Conservation (phyloP, 306 rosid species). For the Acacia acuminata region DNA sequence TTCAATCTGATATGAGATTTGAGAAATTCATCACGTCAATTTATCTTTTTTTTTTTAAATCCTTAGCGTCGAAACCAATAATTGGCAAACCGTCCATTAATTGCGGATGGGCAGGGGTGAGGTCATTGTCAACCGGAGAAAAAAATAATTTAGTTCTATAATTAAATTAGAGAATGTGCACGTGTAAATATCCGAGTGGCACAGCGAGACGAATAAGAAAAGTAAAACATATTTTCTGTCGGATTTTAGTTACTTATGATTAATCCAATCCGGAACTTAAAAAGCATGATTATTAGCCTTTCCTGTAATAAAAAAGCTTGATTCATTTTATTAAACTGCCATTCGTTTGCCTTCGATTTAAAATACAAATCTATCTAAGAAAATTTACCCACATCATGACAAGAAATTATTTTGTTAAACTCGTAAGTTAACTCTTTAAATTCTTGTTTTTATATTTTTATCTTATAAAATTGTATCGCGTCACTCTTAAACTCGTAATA, state of each 20-base stretch:
- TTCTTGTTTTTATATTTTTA: too few relatives aligned
- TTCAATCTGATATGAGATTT: too few relatives aligned
- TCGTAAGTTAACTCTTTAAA: too few relatives aligned
- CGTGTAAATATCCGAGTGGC: not conserved
- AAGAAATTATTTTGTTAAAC: too few relatives aligned
- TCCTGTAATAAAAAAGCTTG: not conserved
- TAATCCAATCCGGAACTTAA: not conserved
- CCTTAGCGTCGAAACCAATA: too few relatives aligned
- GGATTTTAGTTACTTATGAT: not conserved
- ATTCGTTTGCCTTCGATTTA: not conserved
- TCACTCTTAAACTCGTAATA: too few relatives aligned
- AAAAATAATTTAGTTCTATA: not conserved
- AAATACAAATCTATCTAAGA: too few relatives aligned
- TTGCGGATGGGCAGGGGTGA: not conserved
- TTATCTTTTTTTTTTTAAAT: too few relatives aligned
- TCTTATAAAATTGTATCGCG: fast-evolving
- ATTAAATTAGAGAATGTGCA: not conserved
- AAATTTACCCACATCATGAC: too few relatives aligned
- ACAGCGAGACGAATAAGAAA: not conserved
- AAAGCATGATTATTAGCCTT: not conserved
- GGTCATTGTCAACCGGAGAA: not conserved
- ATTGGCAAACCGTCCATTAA: not conserved
- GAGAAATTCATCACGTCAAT: too few relatives aligned
- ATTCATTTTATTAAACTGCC: not conserved
- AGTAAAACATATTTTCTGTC: not conserved